A percentile compares a stretch with the other conserved stretches of the same genome.
phyloP scores from a whole-genome alignment of 257 asterid genomes.

The Solanum virginianum region DNA sequence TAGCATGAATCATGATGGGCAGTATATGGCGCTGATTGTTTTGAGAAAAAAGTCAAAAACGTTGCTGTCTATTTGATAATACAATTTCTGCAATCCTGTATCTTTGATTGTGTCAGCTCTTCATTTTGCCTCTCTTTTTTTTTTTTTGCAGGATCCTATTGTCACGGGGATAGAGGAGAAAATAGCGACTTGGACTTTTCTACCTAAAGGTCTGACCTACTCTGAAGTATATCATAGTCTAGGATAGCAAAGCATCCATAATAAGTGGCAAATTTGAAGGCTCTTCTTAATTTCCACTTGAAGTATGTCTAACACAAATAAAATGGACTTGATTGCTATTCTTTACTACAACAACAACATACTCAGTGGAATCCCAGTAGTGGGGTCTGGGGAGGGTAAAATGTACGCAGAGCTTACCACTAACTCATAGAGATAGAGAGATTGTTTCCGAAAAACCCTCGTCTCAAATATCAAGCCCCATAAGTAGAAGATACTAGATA shows the following conservation, averaged over 20 bases:
- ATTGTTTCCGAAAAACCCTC: too few relatives aligned
- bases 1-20: neutral
- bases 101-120: neutral
- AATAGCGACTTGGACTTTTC: conserved; percentile 88
- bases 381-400: too few relatives aligned
- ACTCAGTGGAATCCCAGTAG: too few relatives aligned
- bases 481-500: too few relatives aligned
- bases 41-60: neutral
- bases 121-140: neutral
- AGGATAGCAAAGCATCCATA: neutral
- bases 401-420: too few relatives aligned
- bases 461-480: too few relatives aligned
- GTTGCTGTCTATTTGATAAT: neutral
- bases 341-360: neutral
- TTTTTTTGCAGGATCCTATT: conserved; percentile 65
- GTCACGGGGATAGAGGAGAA: conserved; percentile 91
- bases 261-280: neutral
- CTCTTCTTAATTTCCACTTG: neutral
- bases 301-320: neutral
- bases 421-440: too few relatives aligned
- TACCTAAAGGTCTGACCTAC: conserved; percentile 59
- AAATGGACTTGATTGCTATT: neutral
- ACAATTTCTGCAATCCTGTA: neutral
- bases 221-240: neutral
- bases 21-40: neutral